Evolutionary conservation across 2,329 filamentous ascomycete genomes (phyloP).

Genomic region (Fusarium agapanthi): DNA sequence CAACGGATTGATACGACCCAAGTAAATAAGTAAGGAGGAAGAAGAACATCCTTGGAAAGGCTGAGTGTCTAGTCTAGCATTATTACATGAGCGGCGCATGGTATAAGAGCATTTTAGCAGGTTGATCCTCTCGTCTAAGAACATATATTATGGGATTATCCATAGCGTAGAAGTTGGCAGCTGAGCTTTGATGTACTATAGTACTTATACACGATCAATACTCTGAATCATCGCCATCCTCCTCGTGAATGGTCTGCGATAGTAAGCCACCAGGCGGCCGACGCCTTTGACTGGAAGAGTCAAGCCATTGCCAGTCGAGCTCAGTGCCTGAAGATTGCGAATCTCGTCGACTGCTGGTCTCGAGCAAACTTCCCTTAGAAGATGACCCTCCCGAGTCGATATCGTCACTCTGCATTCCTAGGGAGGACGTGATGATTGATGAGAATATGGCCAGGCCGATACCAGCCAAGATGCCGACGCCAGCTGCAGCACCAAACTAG

Average conservation of each 20-base stretch:
- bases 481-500: conserved; percentile 69
- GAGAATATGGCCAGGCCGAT: conserved; percentile 66
- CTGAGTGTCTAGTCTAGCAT: conserved; percentile 16
- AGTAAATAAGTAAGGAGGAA: neutral
- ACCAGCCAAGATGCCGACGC: conserved; percentile 73
- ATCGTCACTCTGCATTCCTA: conserved; percentile 53
- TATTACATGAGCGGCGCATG: conserved; percentile 16
- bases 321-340: conserved; percentile 46
- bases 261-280: conserved; percentile 61
- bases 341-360: conserved; percentile 27
- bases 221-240: conserved; percentile 72
- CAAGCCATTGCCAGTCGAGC: conserved; percentile 51
- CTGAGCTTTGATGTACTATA: neutral
- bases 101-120: neutral
- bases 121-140: conserved; percentile 2
- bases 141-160: conserved; percentile 13
- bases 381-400: conserved; percentile 1
- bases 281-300: conserved; percentile 49
- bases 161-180: conserved; percentile 7
- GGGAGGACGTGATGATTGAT: conserved; percentile 60
- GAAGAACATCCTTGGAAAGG: conserved; percentile 13
- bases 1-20: conserved; percentile 24
- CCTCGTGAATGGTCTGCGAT: conserved; percentile 75
- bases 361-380: conserved; percentile 27
- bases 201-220: conserved; percentile 18